Base-by-base conservation (phyloP, 352 stramenopile genomes). In the Phytophthora sp. region DNA sequence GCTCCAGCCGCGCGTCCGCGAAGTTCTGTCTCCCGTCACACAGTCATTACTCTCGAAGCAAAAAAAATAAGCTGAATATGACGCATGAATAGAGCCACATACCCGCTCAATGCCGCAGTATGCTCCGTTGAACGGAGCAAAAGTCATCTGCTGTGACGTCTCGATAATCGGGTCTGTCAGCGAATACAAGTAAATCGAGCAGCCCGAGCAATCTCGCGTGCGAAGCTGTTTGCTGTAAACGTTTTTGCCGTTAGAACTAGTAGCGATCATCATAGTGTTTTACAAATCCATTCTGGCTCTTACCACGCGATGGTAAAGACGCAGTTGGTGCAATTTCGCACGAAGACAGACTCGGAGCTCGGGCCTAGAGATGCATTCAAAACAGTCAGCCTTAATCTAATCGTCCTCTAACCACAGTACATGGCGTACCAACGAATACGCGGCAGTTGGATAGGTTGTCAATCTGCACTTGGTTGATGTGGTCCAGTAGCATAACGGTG, bases 81-180 rank as follows among this genome's bases (percentile, higher is more conserved):
- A 13, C 39, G 13, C n/a, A n/a, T 39, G 5, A 30, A 2, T 45
- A 15, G 21, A 23, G 24, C 3, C 15, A 11, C 53, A 17, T 61
- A 91, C 82, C 57, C 76, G 68, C 41, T 82, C 63, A 37, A 92
- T 69, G 23, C 81, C 80, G 30, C 77, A 77, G 73, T 96, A 97
- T 1, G 86, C 87, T 18, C 87, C 89, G 68, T 92, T 92, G 66
- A 97, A 98, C 1, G 92, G 90, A 38, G 88, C 88, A 56, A 98
- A 97, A 26, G 61, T 53, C 66, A 98, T 97, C 11, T 77, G 59
- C 24, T 69, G 79, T 2, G 87, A 97, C 11, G 85, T 97, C 74
- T 98, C 92, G 64, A 98, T 97, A 55, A 97, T 96, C 24, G 91
- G 92, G 55, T 97, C 89, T 3, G 92, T 97, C 38, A 97, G 82